phyloP scores from a whole-genome alignment of 495 filamentous ascomycete genomes.

The Penicillium samsonianum region DNA sequence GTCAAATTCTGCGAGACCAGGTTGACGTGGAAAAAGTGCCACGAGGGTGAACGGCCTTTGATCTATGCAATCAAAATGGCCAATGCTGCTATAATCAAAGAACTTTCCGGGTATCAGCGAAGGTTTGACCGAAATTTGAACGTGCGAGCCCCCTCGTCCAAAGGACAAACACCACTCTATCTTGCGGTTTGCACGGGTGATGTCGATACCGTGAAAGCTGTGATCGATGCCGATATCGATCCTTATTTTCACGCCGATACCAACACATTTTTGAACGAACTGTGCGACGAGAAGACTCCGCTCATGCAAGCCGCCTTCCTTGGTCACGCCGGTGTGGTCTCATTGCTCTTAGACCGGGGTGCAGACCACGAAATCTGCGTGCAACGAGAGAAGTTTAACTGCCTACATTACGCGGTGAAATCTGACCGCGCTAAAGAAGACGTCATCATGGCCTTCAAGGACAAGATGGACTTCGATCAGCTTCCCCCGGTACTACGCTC shows the following conservation, averaged over 20 bases:
- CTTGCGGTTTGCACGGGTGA: slow-evolving; percentile 4
- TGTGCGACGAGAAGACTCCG: slow-evolving; percentile 1
- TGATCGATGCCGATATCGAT: not conserved
- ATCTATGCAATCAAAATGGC: not conserved
- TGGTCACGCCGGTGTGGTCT: not conserved
- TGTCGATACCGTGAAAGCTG: not conserved
- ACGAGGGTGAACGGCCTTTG: slow-evolving; percentile 1
- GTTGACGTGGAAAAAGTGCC: not conserved
- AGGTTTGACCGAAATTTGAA: not conserved
- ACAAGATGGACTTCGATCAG: slow-evolving; percentile 3
- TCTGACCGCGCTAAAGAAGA: not conserved
- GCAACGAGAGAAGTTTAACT: not conserved
- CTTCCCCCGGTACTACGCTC: not conserved
- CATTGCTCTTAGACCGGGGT: not conserved
- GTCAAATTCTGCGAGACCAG: not conserved
- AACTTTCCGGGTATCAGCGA: not conserved
- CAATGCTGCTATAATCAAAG: not conserved
- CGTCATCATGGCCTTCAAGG: not conserved
- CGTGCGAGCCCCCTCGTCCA: not conserved
- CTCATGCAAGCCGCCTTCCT: slow-evolving; percentile 5
- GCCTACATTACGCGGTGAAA: slow-evolving; percentile 2
- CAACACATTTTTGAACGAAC: not conserved
- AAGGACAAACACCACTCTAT: slow-evolving; percentile 4
- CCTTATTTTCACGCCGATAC: not conserved
- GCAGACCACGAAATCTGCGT: not conserved